Evolutionary conservation across 495 filamentous ascomycete species (phyloP).

Genomic region (Aspergillus wentii): DNA sequence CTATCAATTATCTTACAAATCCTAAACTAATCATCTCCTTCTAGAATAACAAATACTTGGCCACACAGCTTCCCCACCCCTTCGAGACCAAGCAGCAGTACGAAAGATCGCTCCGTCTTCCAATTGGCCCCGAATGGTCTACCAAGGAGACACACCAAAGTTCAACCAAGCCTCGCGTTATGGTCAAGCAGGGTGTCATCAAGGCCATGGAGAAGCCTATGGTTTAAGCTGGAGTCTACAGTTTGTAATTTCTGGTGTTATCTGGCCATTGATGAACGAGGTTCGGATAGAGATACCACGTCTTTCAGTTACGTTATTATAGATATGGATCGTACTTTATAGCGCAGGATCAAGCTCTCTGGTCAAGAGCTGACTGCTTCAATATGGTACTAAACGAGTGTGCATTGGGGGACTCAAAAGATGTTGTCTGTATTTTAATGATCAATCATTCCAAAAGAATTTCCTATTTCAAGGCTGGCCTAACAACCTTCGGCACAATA

Average conservation of each 20-base stretch:
- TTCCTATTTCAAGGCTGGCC: too few species aligned
- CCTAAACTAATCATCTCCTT: constrained; percentile 22
- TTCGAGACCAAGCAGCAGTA: constrained; percentile 87
- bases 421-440: too few species aligned
- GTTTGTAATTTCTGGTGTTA: constrained; percentile 3
- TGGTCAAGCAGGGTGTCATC: constrained; percentile 91
- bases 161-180: constrained; percentile 82
- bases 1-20: constrained; percentile 1
- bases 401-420: too few species aligned
- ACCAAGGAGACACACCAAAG: constrained; percentile 92
- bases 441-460: too few species aligned
- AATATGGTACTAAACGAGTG: too few species aligned
- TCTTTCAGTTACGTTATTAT: too few species aligned
- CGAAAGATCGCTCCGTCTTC: constrained; percentile 79
- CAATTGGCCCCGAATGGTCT: constrained; percentile 89
- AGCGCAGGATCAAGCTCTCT: too few species aligned
- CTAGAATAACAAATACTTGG: constrained; percentile 84
- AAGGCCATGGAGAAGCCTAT: constrained; percentile 79
- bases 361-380: too few species aligned
- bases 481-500: too few species aligned
- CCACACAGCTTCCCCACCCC: constrained; percentile 73
- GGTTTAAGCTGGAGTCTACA: constrained; percentile 30
- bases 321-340: too few species aligned
- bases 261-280: neutral
- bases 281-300: too few species aligned